These are phyloP conservation scores for Yamadazyma pseudoaaseri DNA, from an alignment of 1,139 yeast genomes.

Conservation along the genomic window DNA sequence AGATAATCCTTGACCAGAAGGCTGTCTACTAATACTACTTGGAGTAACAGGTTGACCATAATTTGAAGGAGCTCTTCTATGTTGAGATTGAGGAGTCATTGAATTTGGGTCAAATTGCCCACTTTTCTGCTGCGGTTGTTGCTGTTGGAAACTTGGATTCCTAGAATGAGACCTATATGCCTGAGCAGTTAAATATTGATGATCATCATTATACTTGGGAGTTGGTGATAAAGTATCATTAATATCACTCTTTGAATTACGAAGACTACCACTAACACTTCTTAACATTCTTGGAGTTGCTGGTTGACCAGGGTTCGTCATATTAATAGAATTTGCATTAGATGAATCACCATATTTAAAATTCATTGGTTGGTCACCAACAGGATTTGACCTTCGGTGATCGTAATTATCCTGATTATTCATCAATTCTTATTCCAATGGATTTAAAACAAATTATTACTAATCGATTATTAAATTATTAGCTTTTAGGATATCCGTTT, in stretches of 20 bases:
- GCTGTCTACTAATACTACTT: not conserved
- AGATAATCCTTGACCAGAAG: slow-evolving; percentile 3
- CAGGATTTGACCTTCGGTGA: slow-evolving; percentile 4
- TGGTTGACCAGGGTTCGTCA: slow-evolving; percentile 35
- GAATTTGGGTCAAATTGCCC: slow-evolving; percentile 9
- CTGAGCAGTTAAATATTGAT: slow-evolving; percentile 15
- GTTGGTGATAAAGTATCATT: no score
- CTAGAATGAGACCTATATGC: slow-evolving; percentile 19
- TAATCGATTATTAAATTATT: no score
- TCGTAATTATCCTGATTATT: slow-evolving; percentile 6
- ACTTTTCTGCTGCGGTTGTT: slow-evolving; percentile 2
- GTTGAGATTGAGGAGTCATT: slow-evolving; percentile 14
- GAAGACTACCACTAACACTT: slow-evolving; percentile 44
- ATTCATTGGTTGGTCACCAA: slow-evolving; percentile 9
- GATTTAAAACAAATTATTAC: not conserved
- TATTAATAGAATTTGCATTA: not conserved
- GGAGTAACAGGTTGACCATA: slow-evolving; percentile 1
- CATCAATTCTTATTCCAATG: no score
- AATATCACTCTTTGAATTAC: slow-evolving; percentile 16
- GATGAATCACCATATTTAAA: slow-evolving; percentile 7
- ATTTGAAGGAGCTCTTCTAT: slow-evolving; percentile 14
- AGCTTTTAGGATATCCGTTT: no score
- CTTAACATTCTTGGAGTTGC: slow-evolving; percentile 83
- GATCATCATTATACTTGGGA: no score
- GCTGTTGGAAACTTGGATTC: slow-evolving; percentile 20